A percentile compares a stretch with the other conserved stretches of the same genome.
These are phyloP conservation scores for Aaosphaeria pasadenensis DNA, from an alignment of 2,329 filamentous ascomycete species.

Conservation along the genomic window DNA sequence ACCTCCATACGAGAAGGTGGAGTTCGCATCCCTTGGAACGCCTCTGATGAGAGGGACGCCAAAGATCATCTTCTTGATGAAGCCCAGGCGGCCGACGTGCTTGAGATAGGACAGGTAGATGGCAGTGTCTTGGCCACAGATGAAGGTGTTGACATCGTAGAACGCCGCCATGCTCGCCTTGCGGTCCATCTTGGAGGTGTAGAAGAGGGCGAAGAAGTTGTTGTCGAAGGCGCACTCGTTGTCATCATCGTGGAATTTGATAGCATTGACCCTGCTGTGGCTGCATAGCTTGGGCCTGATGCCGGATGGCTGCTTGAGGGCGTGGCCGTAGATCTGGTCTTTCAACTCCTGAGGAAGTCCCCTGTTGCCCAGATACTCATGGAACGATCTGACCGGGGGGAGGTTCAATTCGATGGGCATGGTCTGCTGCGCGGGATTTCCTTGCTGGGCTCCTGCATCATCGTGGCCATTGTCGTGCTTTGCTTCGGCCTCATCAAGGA, in stretches of 20 bases:
- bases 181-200: slow-evolving; percentile 12
- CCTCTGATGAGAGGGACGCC: not conserved
- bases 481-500: too few relatives aligned
- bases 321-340: slow-evolving; percentile 10
- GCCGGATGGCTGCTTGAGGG: slow-evolving; percentile 3
- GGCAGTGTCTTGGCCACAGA: slow-evolving; percentile 8
- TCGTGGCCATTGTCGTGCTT: too few relatives aligned
- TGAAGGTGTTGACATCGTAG: slow-evolving; percentile 18
- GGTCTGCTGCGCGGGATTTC: not conserved
- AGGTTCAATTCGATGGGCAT: not conserved
- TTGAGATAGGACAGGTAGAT: slow-evolving; percentile 16
- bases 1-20: too few relatives aligned
- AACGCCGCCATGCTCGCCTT: slow-evolving; percentile 8
- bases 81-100: slow-evolving; percentile 15
- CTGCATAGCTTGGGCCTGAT: slow-evolving; percentile 17
- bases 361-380: slow-evolving; percentile 5
- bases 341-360: slow-evolving; percentile 15
- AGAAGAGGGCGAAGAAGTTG: slow-evolving; percentile 8
- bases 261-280: not conserved
- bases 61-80: slow-evolving; percentile 16
- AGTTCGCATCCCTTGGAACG: too few relatives aligned
- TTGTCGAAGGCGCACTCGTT: slow-evolving; percentile 4
- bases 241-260: slow-evolving; percentile 17
- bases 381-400: slow-evolving; percentile 2
- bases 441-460: not conserved